A percentile compares a stretch with the other conserved stretches of the same genome.
Conservation (phyloP, 371 early-diverging fungal genomes). For the Blakeslea trispora region DNA sequence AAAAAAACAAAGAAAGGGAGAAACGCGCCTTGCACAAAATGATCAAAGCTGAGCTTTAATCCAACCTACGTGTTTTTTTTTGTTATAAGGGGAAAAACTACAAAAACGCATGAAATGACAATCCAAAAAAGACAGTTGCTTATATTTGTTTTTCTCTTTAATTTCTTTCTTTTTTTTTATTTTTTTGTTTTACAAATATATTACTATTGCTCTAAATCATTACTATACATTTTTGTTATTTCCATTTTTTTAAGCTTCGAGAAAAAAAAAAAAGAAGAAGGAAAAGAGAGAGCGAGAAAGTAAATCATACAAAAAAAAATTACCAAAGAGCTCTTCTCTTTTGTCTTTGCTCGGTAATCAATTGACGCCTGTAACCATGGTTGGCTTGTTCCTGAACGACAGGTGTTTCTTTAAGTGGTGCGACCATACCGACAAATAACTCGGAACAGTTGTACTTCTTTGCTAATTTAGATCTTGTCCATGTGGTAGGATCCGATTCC, state of each 20-base stretch:
- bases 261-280: background rate
- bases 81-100: too few species aligned
- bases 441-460: slow-evolving; percentile 50
- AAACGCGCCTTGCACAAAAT: slow-evolving; percentile 1
- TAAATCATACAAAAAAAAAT: background rate
- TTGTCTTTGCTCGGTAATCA: slow-evolving; percentile 44
- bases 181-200: too few species aligned
- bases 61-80: too few species aligned
- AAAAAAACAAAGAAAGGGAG: slow-evolving; percentile 2
- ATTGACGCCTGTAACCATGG: slow-evolving; percentile 40
- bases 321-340: slow-evolving; percentile 51
- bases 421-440: slow-evolving; percentile 44
- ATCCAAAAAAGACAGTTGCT: too few species aligned
- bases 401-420: slow-evolving; percentile 24
- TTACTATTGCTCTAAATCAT: background rate
- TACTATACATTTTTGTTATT: background rate
- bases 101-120: too few species aligned
- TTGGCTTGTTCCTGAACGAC: slow-evolving; percentile 11
- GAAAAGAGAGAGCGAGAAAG: too few species aligned
- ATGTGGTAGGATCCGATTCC: slow-evolving; percentile 42
- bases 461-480: slow-evolving; percentile 52
- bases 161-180: too few species aligned
- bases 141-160: too few species aligned
- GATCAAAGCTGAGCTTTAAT: too few species aligned
- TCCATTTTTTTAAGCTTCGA: too few species aligned